A percentile compares a stretch with the other conserved stretches of the same genome.
These are phyloP conservation scores for Solidago caesia DNA, from an alignment of 129 eudicot species.

Conservation along the genomic window DNA sequence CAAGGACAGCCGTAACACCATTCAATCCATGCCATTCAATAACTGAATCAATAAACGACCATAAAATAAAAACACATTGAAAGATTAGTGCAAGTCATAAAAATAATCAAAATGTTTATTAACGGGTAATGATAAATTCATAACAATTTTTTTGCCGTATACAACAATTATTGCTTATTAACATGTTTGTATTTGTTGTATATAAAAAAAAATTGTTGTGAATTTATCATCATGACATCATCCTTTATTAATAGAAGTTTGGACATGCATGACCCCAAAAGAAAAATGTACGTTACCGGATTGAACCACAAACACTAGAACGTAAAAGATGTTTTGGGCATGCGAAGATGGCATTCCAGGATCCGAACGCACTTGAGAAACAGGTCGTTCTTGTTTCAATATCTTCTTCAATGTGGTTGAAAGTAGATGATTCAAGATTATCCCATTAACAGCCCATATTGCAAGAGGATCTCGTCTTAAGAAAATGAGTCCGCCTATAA, in stretches of 20 bases:
- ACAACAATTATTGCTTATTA: too few species aligned
- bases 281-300: slow-evolving; percentile 42
- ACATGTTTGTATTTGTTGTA: too few species aligned
- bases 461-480: slow-evolving; percentile 74
- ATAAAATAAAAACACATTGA: neutral
- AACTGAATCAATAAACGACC: slow-evolving; percentile 41
- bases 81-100: neutral
- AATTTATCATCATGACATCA: too few species aligned
- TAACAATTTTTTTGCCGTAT: too few species aligned
- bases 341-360: slow-evolving; percentile 98
- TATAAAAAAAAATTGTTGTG: too few species aligned
- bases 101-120: too few species aligned
- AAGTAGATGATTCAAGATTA: slow-evolving; percentile 36
- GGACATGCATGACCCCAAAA: neutral
- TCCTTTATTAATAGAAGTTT: too few species aligned
- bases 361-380: slow-evolving; percentile 48
- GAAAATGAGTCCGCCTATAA: slow-evolving; percentile 41
- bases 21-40: slow-evolving; percentile 54
- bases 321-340: slow-evolving; percentile 72
- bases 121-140: too few species aligned
- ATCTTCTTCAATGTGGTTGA: slow-evolving; percentile 42
- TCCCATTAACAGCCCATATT: slow-evolving; percentile 71
- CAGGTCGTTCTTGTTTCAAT: slow-evolving; percentile 79
- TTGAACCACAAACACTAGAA: slow-evolving; percentile 28
- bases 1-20: slow-evolving; percentile 40